Base-by-base conservation (phyloP, 2,329 filamentous ascomycete species). In the Arthrobotrys sinensis region DNA sequence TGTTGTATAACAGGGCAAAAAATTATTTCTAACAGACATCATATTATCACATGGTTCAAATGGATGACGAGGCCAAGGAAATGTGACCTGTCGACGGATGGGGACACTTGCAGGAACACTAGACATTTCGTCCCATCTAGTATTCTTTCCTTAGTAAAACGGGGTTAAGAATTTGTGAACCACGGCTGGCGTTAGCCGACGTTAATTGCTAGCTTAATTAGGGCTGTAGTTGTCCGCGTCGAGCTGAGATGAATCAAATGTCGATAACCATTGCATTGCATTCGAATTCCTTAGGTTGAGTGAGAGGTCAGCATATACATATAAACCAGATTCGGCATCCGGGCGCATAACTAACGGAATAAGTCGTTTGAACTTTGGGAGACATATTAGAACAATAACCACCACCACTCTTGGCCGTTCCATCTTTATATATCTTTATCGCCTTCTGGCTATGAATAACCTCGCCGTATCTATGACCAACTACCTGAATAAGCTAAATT, bases 21-120 rank as follows among this genome's bases (percentile, higher is more conserved):
- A 50, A 50, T 50, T 38, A n/a, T 40, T 19, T 55, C 21, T 19
- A 60, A 43, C 21, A 16, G 14, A 55, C 38, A 45, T 50, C 19
- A 55, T 55, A 45, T 21, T 48, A 60, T 40, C 52, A 34, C 40
- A 60, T 40, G 40, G 34, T 8, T 43, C 8, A 7, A 28, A 46
- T 11, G 36, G 11, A 68, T 68, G 65, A 68, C 65, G 65, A 68
- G 32, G 38, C 65, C 50, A 68, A 68, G 65, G 48, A 67, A 53
- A 40, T 45, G 32, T 48, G 34, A 48, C 65, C 21, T 14, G 32
- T 68, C 34, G 65, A 68, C 65, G 53, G 28, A 68, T 68, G 19
- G 24, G 65, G 65, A 40, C 8, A 48, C 50, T 40, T 46, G 65
- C 65, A 68, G 48, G 38, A 68, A 38, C 7, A 43, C 55, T 28